These are phyloP conservation scores for Verticillium isaacii DNA, from an alignment of 2,329 filamentous ascomycete genomes.

Conservation along the genomic window DNA sequence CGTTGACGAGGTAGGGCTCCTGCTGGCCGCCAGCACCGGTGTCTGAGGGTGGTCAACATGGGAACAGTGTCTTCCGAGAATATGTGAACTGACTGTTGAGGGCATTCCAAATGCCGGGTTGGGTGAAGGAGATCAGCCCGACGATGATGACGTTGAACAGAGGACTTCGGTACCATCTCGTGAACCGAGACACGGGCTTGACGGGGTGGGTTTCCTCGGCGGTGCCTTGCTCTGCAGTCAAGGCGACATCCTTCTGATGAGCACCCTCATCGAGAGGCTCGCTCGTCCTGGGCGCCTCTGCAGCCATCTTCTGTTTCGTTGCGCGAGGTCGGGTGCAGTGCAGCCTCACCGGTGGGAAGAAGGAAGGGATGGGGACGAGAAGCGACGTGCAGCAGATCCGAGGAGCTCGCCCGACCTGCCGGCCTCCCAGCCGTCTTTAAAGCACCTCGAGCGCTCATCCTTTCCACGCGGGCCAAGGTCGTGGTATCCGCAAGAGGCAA, in stretches of 20 bases:
- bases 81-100: constrained; percentile 25
- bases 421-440: neutral
- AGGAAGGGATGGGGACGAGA: neutral
- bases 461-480: neutral
- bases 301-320: neutral
- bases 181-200: constrained; percentile 23
- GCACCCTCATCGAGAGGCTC: neutral
- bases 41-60: constrained; percentile 7
- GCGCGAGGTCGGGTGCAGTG: neutral
- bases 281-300: neutral
- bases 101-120: constrained; percentile 43
- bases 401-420: neutral
- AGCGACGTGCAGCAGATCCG: neutral
- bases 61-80: neutral
- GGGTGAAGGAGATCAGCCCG: constrained; percentile 37
- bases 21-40: constrained; percentile 61
- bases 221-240: neutral
- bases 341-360: neutral
- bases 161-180: constrained; percentile 35
- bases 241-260: neutral
- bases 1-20: constrained; percentile 62
- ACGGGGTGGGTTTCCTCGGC: neutral
- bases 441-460: neutral
- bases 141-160: constrained; percentile 41
- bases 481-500: neutral